phyloP scores from a whole-genome alignment of 2,329 filamentous ascomycete species.

The Amylocarpus encephaloides region DNA sequence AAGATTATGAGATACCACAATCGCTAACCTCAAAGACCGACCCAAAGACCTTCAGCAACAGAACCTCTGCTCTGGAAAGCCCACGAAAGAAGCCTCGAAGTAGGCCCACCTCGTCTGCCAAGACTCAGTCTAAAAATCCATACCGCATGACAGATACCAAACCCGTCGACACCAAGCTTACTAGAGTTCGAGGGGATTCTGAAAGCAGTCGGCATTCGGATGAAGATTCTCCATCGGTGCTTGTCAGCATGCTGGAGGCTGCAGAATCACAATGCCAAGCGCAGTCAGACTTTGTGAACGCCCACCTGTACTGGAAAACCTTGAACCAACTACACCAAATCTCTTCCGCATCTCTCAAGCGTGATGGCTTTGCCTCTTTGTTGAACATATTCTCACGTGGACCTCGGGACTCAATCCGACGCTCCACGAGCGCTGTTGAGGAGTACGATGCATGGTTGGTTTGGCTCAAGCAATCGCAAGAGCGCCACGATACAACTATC shows the following conservation, averaged over 20 bases:
- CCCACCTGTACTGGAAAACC: conserved; percentile 80
- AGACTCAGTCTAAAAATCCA: conserved; percentile 52
- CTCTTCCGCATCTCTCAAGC: conserved; percentile 53
- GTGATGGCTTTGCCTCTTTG: conserved; percentile 64
- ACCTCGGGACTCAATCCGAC: conserved; percentile 61
- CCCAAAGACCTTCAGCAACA: conserved; percentile 63
- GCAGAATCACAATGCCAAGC: conserved; percentile 72
- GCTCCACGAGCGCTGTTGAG: conserved; percentile 66
- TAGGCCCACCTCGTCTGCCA: conserved; percentile 42
- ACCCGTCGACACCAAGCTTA: conserved; percentile 13
- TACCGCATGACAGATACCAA: conserved; percentile 36
- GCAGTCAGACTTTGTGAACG: conserved; percentile 74
- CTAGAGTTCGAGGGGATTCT: conserved; percentile 18
- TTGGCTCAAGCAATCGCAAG: conserved; percentile 76
- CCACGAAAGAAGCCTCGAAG: conserved; percentile 54
- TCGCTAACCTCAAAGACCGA: conserved; percentile 53
- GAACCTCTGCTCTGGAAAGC: conserved; percentile 45
- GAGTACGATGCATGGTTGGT: conserved; percentile 78
- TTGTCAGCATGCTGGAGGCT: conserved; percentile 68
- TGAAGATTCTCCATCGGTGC: conserved; percentile 42
- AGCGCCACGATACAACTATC: conserved; percentile 67
- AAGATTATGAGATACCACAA: conserved; percentile 75
- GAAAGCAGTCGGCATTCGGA: conserved; percentile 34
- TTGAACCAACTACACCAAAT: conserved; percentile 65
- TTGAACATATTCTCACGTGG: conserved; percentile 69